Base-by-base conservation (phyloP, 306 rosid species). In the Prunus dulcis region DNA sequence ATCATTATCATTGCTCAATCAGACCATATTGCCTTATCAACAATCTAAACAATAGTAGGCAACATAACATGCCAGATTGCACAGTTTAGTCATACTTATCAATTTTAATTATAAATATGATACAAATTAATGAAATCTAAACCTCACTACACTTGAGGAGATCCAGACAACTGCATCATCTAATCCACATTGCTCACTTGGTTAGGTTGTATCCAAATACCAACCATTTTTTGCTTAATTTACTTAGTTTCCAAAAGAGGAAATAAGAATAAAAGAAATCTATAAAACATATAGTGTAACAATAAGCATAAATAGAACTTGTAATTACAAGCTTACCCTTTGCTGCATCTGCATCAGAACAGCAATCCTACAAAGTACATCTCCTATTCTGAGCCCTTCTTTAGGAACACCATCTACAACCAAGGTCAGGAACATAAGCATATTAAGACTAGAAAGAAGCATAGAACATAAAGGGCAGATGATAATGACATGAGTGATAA, bases 331-430 rank as follows among this genome's bases (percentile, higher is more conserved):
- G 81, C 97, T 85, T 85, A 92, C 99, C 82, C 93, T 92, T 74
- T 92, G 92, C 82, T 87, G 86, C 78, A 96, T 77, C 80, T 92
- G 75, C 62, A 88, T 85, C 73, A 96, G 81, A 76, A 79, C 89
- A 65, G 99, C 96, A 81, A 96, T 88, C 76, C 99, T 89, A 82
- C 91, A 93, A 49, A 96, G 96, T 49, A 96, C 99, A 61, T 96
- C 99, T 72, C 72, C 89, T 82, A 92, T 89, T 77, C 97, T 85
- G 62, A 96, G 96, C 73, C 99, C 99, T 77, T 96, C 99, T 82
- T 95, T 96, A 23, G 99, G 99, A 80, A 96, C 99, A 56, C 99
- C 99, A 74, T 96, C 99, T 96, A 70, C 81, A 86, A 60, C 73
- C 52, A 75, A 79, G 52, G 85, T 80, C 43, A 78, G 64, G 55